phyloP scores from a whole-genome alignment of 495 filamentous ascomycete species.

The Eremomyces bilateralis region DNA sequence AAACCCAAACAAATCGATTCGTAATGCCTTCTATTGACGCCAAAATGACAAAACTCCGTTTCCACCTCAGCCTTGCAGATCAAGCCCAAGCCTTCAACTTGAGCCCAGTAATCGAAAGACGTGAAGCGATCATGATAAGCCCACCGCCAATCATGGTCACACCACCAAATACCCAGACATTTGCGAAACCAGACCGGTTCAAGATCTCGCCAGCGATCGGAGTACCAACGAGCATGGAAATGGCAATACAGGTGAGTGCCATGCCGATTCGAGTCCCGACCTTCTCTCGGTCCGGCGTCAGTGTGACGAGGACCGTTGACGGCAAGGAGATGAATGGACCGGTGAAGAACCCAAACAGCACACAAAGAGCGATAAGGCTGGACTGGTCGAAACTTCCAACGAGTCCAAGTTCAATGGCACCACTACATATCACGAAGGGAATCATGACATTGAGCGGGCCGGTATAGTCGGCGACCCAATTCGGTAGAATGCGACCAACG shows the following conservation, averaged over 20 bases:
- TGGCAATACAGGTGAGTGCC: constrained; percentile 31
- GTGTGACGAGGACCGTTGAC: constrained; percentile 35
- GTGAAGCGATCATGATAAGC: background rate
- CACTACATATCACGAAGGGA: too few relatives aligned
- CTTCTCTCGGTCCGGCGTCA: constrained; percentile 36
- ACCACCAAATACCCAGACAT: constrained; percentile 1
- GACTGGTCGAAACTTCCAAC: too few relatives aligned
- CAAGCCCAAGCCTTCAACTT: background rate
- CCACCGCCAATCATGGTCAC: background rate
- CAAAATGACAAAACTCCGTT: too few relatives aligned
- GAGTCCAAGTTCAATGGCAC: too few relatives aligned
- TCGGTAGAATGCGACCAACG: background rate
- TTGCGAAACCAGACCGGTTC: background rate
- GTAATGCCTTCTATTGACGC: too few relatives aligned
- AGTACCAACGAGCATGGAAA: constrained; percentile 45
- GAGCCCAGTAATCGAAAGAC: background rate
- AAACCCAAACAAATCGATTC: too few relatives aligned
- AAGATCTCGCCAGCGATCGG: constrained; percentile 46
- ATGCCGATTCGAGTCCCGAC: constrained; percentile 52
- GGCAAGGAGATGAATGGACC: constrained; percentile 51
- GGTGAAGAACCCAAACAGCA: constrained; percentile 52
- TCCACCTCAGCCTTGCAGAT: too few relatives aligned
- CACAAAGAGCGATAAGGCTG: too few relatives aligned
- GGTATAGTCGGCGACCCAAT: background rate
- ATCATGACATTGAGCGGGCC: constrained; percentile 1